Percentiles rank a stretch among this genome's conserved stretches.
Conservation (phyloP, 768 basidiomycete species). For the Cubamyces sp. region DNA sequence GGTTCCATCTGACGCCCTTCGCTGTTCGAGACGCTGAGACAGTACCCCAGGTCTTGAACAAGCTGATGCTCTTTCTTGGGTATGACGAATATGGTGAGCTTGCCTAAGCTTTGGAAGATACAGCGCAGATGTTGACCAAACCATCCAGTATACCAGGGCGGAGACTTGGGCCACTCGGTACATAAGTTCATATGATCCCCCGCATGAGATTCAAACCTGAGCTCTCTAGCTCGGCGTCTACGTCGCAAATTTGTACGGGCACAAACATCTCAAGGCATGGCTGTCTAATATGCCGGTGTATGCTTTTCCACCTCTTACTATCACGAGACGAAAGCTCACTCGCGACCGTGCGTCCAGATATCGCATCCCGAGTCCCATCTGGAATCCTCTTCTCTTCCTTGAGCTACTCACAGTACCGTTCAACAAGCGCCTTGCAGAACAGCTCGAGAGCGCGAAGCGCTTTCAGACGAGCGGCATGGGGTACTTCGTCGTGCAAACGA, state of each 20-base stretch:
- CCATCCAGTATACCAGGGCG: slow-evolving; percentile 48
- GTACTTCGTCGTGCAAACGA: slow-evolving; percentile 37
- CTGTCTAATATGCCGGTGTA: slow-evolving; percentile 54
- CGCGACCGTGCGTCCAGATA: neutral
- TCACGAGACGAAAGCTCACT: neutral
- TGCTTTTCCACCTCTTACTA: slow-evolving; percentile 16
- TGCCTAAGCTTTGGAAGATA: neutral
- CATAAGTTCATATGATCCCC: slow-evolving; percentile 1
- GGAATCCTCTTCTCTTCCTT: slow-evolving; percentile 38
- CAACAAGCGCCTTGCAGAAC: slow-evolving; percentile 41
- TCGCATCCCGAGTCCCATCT: slow-evolving; percentile 29
- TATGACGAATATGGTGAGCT: slow-evolving; percentile 32
- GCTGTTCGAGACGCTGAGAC: neutral
- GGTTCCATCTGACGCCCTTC: neutral
- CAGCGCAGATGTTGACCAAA: neutral
- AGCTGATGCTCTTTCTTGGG: slow-evolving; percentile 36
- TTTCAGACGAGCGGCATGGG: slow-evolving; percentile 34
- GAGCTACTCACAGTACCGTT: slow-evolving; percentile 34
- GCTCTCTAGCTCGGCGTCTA: slow-evolving; percentile 39
- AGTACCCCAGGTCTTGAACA: slow-evolving; percentile 24
- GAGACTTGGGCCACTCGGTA: slow-evolving; percentile 50
- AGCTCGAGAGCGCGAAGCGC: slow-evolving; percentile 30
- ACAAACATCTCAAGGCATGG: slow-evolving; percentile 51
- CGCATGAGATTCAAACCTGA: neutral
- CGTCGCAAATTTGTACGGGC: slow-evolving; percentile 42